Base-by-base conservation (phyloP, 2,329 filamentous ascomycete species). In the Alternaria incomplexa region DNA sequence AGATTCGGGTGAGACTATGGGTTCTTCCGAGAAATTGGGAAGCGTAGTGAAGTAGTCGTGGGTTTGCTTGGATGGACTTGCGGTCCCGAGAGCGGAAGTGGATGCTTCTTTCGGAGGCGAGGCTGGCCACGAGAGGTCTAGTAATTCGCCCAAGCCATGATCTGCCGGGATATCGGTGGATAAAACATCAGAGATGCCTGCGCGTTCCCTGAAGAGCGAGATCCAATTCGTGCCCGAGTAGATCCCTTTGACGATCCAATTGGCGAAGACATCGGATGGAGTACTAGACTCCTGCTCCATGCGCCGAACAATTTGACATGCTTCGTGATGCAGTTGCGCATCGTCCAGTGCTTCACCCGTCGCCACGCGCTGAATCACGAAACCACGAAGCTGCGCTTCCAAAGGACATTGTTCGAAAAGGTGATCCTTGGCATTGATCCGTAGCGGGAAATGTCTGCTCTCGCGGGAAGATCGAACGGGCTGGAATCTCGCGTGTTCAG, bases 351-450 rank as follows among this genome's bases (percentile, higher is more conserved):
- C 13, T 3, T 25, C 54, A 7, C 58, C 58, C 0, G 61, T 45
- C 8, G 58, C 32, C 3, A 61, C 56, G 43, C 65, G 67, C 2
- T 56, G 62, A n/a, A 48, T 45, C 3, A 68, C 67, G 30, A 70
- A 74, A 1, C 46, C 57, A 13, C 64, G 69, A 10, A 75, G 63
- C 23, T 66, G 67, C 7, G 63, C 48, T 40, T 75, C 73, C 3
- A 73, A 55, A 10, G 71, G 70, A 26, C 72, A 74, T 26, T 67
- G 64, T 43, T 72, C 67, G n/a, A 75, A 75, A 2, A 72, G 32
- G 17, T 69, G 63, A 10, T 71, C 63, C 48, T 69, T 65, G 6
- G 64, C 68, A 23, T 63, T 62, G 22, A 70, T 68, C 3, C 45
- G 64, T 2, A 71, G 13, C 3, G 58, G 60, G 1, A 59, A 65